Evolutionary conservation across 257 asterid species (phyloP).

Genomic region (Nicotiana tomentosiformis): DNA sequence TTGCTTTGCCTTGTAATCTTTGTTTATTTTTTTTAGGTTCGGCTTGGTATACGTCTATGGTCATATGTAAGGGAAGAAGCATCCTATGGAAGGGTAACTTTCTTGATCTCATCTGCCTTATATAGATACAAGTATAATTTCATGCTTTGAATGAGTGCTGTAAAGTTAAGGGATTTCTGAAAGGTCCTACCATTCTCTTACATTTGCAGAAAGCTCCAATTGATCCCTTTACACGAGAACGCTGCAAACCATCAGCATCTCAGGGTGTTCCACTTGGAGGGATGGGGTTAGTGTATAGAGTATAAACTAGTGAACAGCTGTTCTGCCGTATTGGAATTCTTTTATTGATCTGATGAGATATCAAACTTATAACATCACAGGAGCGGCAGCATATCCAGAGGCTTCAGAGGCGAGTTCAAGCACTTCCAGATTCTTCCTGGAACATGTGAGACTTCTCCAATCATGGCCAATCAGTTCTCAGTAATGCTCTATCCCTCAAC

Average conservation of each 20-base stretch:
- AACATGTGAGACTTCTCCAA: slow-evolving; percentile 84
- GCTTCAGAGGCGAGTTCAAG: slow-evolving; percentile 95
- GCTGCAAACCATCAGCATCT: slow-evolving; percentile 94
- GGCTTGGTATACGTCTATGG: slow-evolving; percentile 94
- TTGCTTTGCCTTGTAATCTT: slow-evolving; percentile 10
- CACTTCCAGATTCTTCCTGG: slow-evolving; percentile 97
- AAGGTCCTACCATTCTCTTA: background rate
- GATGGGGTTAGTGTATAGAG: slow-evolving; percentile 71
- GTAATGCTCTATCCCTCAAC: slow-evolving; percentile 41
- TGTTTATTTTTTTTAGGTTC: slow-evolving; percentile 36
- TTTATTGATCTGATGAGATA: background rate
- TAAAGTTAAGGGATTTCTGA: background rate
- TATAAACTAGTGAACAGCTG: background rate
- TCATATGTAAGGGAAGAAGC: slow-evolving; percentile 93
- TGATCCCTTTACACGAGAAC: slow-evolving; percentile 85
- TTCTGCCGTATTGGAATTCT: background rate
- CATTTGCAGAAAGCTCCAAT: slow-evolving; percentile 88
- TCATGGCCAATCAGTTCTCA: slow-evolving; percentile 98
- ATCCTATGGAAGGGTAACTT: slow-evolving; percentile 89
- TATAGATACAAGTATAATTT: background rate
- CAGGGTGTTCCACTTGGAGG: slow-evolving; percentile 99
- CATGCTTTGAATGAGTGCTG: background rate
- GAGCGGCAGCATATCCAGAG: slow-evolving; percentile 99
- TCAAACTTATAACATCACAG: slow-evolving; percentile 40
- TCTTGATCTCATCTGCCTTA: slow-evolving; percentile 13